These are phyloP conservation scores for Venturia oleaginea DNA, from an alignment of 2,329 filamentous ascomycete species.

Conservation along the genomic window DNA sequence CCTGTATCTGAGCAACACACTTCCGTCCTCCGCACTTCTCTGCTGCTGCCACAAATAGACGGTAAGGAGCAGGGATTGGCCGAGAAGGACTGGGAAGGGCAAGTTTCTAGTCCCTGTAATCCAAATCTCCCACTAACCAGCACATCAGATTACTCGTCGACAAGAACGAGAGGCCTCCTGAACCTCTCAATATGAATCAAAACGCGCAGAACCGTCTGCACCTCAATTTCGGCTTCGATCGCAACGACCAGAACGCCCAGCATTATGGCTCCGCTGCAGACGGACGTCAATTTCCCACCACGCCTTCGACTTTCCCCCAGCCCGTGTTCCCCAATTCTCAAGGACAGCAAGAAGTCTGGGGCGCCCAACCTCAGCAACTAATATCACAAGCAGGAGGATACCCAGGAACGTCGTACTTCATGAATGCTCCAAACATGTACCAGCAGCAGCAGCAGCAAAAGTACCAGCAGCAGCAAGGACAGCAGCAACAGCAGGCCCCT, in stretches of 20 bases:
- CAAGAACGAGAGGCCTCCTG: not conserved
- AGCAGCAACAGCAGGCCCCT: constrained; percentile 25
- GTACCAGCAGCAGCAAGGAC: constrained; percentile 42
- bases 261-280: constrained; percentile 30
- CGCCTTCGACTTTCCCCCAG: constrained; percentile 92
- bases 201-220: constrained; percentile 38
- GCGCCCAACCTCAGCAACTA: constrained; percentile 31
- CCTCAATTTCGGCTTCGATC: constrained; percentile 43
- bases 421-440: constrained; percentile 35
- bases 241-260: constrained; percentile 29
- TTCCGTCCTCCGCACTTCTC: not conserved
- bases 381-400: constrained; percentile 25
- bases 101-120: not conserved
- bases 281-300: constrained; percentile 50
- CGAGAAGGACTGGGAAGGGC: not conserved
- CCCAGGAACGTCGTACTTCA: constrained; percentile 40
- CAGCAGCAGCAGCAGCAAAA: constrained; percentile 28
- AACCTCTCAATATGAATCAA: constrained; percentile 15
- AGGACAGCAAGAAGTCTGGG: constrained; percentile 54
- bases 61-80: not conserved
- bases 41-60: constrained; percentile 1
- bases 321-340: constrained; percentile 61
- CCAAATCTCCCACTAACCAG: not conserved
- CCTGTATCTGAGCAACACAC: not conserved
- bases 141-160: not conserved